Evolutionary conservation across 2,329 filamentous ascomycete genomes (phyloP).

Genomic region (Rhinocladiella mackenziei): DNA sequence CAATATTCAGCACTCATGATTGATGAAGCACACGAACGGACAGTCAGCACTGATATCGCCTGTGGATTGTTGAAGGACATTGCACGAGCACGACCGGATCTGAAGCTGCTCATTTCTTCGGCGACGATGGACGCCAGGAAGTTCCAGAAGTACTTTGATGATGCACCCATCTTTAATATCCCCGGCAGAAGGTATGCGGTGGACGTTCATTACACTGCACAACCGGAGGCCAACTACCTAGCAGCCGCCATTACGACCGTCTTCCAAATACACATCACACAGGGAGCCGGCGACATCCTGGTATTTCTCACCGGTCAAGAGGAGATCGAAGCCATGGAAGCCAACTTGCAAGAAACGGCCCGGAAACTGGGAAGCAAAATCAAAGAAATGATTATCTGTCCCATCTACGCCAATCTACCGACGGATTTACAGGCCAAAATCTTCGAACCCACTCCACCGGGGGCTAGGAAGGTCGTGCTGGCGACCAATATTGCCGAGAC

Average conservation of each 20-base stretch:
- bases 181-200: conserved; percentile 85
- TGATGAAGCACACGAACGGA: conserved; percentile 94
- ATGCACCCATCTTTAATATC: conserved; percentile 90
- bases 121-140: conserved; percentile 93
- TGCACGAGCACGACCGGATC: conserved; percentile 72
- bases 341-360: conserved; percentile 78
- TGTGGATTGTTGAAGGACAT: conserved; percentile 87
- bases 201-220: conserved; percentile 83
- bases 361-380: conserved; percentile 80
- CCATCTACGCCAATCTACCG: conserved; percentile 90
- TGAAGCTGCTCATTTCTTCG: conserved; percentile 88
- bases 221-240: conserved; percentile 91
- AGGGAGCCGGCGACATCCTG: conserved; percentile 79
- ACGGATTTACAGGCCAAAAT: conserved; percentile 89
- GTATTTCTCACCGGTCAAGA: conserved; percentile 95
- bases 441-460: conserved; percentile 84
- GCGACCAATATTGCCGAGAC: conserved; percentile 98
- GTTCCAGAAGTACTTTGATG: conserved; percentile 86
- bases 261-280: conserved; percentile 89
- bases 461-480: conserved; percentile 82
- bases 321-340: conserved; percentile 85
- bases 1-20: conserved; percentile 90
- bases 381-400: conserved; percentile 82
- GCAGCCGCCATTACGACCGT: conserved; percentile 87
- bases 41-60: conserved; percentile 83